These are phyloP conservation scores for Thuja plicata DNA, from an alignment of 83 land plant species.

Conservation along the genomic window DNA sequence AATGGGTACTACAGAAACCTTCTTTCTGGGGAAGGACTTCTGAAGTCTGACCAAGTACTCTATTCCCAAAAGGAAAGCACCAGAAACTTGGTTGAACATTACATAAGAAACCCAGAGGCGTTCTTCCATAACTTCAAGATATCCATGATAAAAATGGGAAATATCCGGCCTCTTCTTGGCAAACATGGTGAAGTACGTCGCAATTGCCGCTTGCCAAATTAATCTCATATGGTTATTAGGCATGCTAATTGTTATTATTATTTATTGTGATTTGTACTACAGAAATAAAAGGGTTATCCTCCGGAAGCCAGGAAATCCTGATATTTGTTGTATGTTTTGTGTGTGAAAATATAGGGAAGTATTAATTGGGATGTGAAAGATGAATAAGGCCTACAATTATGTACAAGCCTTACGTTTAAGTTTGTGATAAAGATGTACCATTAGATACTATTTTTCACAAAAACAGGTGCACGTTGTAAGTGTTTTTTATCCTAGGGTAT, in stretches of 20 bases:
- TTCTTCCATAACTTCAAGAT: conserved; percentile 68
- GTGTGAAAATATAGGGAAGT: background rate
- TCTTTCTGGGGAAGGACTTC: conserved; percentile 48
- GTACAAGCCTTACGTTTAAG: background rate
- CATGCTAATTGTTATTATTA: background rate
- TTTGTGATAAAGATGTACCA: background rate
- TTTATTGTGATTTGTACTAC: background rate
- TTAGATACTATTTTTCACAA: too few relatives aligned
- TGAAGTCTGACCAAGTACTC: conserved; percentile 75
- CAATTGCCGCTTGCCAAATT: conserved; percentile 61
- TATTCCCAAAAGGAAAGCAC: conserved; percentile 37
- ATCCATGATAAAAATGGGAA: conserved; percentile 85
- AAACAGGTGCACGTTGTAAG: background rate
- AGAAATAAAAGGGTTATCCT: too few relatives aligned
- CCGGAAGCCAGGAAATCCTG: background rate
- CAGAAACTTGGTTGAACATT: conserved; percentile 40
- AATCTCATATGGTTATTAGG: background rate
- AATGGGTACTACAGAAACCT: conserved; percentile 75
- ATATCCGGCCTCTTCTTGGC: conserved; percentile 38
- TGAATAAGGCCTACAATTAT: background rate
- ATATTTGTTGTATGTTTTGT: background rate
- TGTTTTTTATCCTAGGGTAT: background rate
- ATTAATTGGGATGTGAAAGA: background rate
- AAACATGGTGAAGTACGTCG: conserved; percentile 60
- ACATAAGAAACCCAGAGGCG: conserved; percentile 33